Conservation (phyloP, 1,284 basidiomycete genomes). For the Cryptococcus sp. region DNA sequence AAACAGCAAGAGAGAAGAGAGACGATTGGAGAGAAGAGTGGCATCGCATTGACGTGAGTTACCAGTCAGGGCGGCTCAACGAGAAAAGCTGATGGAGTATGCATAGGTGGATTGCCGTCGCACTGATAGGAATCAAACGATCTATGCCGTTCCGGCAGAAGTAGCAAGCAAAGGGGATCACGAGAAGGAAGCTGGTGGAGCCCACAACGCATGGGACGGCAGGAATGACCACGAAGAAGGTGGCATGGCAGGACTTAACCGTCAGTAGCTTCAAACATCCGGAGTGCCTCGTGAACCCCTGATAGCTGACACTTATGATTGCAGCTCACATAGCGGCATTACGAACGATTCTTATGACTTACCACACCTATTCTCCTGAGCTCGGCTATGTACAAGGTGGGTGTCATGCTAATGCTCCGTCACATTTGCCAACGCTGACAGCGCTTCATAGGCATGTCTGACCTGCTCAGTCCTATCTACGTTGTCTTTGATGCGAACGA, state of each 20-base stretch:
- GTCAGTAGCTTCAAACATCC: constrained; percentile 23
- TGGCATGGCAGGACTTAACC: constrained; percentile 77
- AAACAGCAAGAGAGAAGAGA: constrained; percentile 28
- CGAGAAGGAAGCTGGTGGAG: constrained; percentile 45
- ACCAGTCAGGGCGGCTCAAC: neutral
- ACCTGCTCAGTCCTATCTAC: constrained; percentile 90
- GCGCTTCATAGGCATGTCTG: constrained; percentile 88
- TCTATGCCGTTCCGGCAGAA: constrained; percentile 66
- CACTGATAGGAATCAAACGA: constrained; percentile 87
- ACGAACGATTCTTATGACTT: constrained; percentile 75
- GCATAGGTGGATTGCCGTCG: constrained; percentile 86
- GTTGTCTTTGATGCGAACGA: constrained; percentile 88
- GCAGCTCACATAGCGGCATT: constrained; percentile 51
- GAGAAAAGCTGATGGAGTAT: neutral
- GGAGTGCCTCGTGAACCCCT: neutral
- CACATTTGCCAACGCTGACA: neutral
- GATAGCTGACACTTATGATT: constrained; percentile 4
- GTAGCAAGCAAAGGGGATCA: constrained; percentile 30
- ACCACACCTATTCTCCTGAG: constrained; percentile 86
- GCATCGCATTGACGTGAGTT: constrained; percentile 55
- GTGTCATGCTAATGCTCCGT: constrained; percentile 6
- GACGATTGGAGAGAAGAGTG: constrained; percentile 53
- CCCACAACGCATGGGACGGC: constrained; percentile 24
- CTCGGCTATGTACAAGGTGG: constrained; percentile 60
- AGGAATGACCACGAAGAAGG: constrained; percentile 63